Percentiles rank a stretch among this genome's conserved stretches.
These are phyloP conservation scores for Reticulascus tulasneorum DNA, from an alignment of 2,329 filamentous ascomycete genomes.

Conservation along the genomic window DNA sequence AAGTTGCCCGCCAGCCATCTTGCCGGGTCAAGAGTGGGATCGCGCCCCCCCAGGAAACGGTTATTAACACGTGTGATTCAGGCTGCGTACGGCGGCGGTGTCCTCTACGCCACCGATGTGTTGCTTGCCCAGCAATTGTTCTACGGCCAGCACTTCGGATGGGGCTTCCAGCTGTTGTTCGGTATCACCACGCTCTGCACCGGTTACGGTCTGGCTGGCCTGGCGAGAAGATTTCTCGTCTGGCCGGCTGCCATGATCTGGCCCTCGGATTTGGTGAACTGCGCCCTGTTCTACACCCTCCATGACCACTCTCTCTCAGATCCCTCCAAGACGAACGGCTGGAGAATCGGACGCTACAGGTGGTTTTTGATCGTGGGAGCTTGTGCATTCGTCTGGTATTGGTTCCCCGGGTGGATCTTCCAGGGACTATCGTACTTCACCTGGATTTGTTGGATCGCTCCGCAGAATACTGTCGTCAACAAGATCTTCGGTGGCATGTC, in stretches of 20 bases:
- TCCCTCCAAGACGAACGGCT: conserved; percentile 49
- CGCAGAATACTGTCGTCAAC: conserved; percentile 58
- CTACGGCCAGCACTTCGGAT: conserved; percentile 50
- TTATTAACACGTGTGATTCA: conserved; percentile 20
- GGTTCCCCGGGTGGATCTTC: conserved; percentile 60
- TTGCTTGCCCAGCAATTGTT: conserved; percentile 40
- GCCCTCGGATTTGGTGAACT: conserved; percentile 58
- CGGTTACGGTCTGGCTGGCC: conserved; percentile 60
- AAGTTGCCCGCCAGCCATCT: conserved; percentile 20
- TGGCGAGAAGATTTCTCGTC: conserved; percentile 55
- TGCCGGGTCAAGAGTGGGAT: background rate
- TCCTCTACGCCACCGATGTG: conserved; percentile 42
- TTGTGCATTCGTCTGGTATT: conserved; percentile 54
- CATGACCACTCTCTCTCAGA: conserved; percentile 56
- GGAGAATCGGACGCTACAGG: conserved; percentile 54
- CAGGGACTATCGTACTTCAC: conserved; percentile 59
- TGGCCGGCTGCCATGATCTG: conserved; percentile 63
- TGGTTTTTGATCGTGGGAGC: conserved; percentile 52
- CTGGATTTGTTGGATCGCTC: conserved; percentile 59
- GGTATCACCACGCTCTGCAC: conserved; percentile 59
- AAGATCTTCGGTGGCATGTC: conserved; percentile 61
- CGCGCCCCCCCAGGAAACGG: background rate
- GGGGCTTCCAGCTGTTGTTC: conserved; percentile 56
- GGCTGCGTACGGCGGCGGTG: conserved; percentile 55
- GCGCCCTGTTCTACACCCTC: conserved; percentile 59